phyloP scores from a whole-genome alignment of 441 rosid species.

The Pelargonium fulgidum region DNA sequence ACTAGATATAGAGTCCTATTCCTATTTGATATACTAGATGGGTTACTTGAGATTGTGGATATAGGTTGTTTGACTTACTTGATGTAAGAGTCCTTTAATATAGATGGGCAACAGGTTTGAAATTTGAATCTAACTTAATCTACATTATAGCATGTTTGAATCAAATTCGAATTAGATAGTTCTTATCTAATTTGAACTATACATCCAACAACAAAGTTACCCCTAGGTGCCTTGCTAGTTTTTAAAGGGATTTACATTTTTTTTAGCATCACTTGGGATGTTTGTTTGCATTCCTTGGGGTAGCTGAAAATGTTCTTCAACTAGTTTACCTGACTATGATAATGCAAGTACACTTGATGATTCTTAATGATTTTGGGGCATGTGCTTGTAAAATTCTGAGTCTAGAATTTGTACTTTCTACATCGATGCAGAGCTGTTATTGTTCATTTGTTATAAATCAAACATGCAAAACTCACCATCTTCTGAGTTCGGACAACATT shows the following conservation, averaged over 20 bases:
- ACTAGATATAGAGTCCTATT: too few species aligned
- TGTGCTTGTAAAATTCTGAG: neutral
- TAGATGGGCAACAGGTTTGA: neutral
- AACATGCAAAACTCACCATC: too few species aligned
- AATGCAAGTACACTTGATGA: neutral
- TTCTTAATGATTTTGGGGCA: neutral
- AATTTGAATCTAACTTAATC: neutral
- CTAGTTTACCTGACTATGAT: too few species aligned
- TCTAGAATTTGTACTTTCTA: neutral
- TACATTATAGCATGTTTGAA: neutral
- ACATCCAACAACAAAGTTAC: too few species aligned
- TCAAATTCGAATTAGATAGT: too few species aligned
- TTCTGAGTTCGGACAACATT: neutral
- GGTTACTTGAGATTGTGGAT: neutral
- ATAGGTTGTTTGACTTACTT: neutral
- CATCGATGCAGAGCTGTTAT: neutral
- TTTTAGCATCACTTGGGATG: neutral
- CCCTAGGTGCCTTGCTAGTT: too few species aligned
- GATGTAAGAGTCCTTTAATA: too few species aligned
- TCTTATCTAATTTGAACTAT: too few species aligned
- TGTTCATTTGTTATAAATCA: neutral
- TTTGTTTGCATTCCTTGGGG: neutral
- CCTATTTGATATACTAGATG: too few species aligned
- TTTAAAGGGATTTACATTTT: neutral
- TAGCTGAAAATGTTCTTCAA: neutral